These are phyloP conservation scores for Trichomonas tenax DNA, from an alignment of 208 protist species.

Conservation along the genomic window DNA sequence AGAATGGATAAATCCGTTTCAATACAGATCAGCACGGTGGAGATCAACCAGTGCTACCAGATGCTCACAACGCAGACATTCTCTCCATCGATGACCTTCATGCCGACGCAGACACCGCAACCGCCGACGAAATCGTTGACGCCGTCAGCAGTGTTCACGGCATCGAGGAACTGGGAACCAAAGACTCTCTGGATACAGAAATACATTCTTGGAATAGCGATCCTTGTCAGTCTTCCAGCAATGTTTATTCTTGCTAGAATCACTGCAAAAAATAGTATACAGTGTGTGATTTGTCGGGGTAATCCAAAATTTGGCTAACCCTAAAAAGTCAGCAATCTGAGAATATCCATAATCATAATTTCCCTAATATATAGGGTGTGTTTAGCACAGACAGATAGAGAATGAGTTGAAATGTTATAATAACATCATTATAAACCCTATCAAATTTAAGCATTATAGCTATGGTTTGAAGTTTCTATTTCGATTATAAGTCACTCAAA, in stretches of 20 bases:
- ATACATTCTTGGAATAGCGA: background rate
- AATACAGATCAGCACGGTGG: background rate
- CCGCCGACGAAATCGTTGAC: background rate
- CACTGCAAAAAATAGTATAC: background rate
- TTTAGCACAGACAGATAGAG: no score
- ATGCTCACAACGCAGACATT: background rate
- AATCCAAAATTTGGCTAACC: no score
- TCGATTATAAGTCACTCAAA: no score
- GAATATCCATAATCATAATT: no score
- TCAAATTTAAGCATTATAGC: no score
- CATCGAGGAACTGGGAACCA: background rate
- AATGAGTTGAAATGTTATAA: no score
- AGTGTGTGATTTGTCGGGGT: no score
- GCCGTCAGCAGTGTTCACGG: background rate
- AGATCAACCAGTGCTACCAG: background rate
- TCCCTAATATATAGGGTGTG: no score
- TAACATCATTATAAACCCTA: no score
- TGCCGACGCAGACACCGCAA: background rate
- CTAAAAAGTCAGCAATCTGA: no score
- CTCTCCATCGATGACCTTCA: background rate
- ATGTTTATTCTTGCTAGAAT: background rate
- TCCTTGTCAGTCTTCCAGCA: background rate
- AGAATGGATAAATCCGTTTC: background rate
- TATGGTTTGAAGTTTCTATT: no score
- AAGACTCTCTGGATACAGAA: background rate